These are phyloP conservation scores for Tanozyma kutaoensis DNA, from an alignment of 805 yeast species.

Conservation along the genomic window DNA sequence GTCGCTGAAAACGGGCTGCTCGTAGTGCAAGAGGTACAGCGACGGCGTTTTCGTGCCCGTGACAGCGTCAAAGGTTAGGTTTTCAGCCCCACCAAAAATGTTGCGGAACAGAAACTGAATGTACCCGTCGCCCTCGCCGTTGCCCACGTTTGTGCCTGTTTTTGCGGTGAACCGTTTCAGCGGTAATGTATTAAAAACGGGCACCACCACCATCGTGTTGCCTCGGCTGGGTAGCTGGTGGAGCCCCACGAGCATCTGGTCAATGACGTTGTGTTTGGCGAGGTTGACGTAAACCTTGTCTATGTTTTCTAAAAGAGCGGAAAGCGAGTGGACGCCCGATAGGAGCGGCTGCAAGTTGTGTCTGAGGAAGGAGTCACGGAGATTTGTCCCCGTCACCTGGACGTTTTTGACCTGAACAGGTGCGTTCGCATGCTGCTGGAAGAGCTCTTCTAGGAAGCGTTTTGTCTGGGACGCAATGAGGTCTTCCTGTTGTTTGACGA, in stretches of 20 bases:
- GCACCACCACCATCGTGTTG: constrained; percentile 14
- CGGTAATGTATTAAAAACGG: constrained; percentile 31
- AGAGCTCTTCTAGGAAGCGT: constrained; percentile 18
- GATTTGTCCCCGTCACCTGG: constrained; percentile 33
- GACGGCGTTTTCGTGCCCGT: constrained; percentile 37
- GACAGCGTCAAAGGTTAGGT: constrained; percentile 35
- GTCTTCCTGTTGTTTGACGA: no score
- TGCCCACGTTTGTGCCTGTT: constrained; percentile 93
- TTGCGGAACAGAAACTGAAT: constrained; percentile 52
- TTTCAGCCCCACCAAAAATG: constrained; percentile 46
- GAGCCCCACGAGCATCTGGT: constrained; percentile 23
- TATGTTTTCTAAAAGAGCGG: constrained; percentile 23
- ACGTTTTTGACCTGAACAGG: constrained; percentile 33
- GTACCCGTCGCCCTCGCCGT: constrained; percentile 95
- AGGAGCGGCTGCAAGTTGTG: constrained; percentile 36
- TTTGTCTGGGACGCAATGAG: constrained; percentile 19
- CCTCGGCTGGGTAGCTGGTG: constrained; percentile 6
- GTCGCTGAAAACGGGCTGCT: constrained; percentile 30
- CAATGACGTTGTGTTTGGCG: constrained; percentile 26
- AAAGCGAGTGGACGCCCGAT: constrained; percentile 20
- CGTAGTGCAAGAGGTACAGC: constrained; percentile 33
- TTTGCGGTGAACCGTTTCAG: constrained; percentile 65
- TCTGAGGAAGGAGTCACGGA: constrained; percentile 31
- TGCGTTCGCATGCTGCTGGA: constrained; percentile 14
- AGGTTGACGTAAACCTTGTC: constrained; percentile 33